Evolutionary conservation across 305 asterid species (phyloP), one percentile per base, ranked within the genome.

Genomic region (Striga hermonthica): DNA sequence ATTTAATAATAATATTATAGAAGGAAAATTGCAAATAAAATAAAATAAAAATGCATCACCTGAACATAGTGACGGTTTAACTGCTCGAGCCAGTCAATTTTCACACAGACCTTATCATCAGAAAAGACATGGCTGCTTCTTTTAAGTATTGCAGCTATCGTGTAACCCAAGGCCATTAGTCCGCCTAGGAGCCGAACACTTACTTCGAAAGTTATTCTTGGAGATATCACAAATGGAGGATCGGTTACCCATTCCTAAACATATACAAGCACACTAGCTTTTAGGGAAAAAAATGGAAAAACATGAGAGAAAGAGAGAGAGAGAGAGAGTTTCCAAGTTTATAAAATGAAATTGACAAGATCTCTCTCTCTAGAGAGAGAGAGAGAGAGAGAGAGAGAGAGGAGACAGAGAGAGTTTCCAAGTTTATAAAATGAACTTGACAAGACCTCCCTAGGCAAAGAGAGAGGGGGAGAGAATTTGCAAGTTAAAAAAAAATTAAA

Each of bases 131-230:
- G 98, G 85, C 99, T 89, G 72, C 79, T 94, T 91, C 99, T 78
- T 81, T 91, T 91, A 69, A 94, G 96, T 70, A 94, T 94, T 72
- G 98, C 79, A 15, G 97, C 99, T 76, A 94, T 94, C 56, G 98
- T 91, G 79, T 94, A 94, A 66, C 99, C 99, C 86, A 94, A 73
- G 59, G 99, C 98, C 99, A 94, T 94, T 72, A 94, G 73, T 43
- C 99, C 99, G 69, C 99, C 98, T 68, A 94, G 97, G 77, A 94
- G 99, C 66, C 96, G 85, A 52, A 94, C 99, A 65, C 97, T 85
- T 61, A 94, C 99, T 87, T 94, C 99, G 79, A 94, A 94, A 31
- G 96, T 91, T 75, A 94, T 94, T 83, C 99, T 94, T 67, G 99
- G 99, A 50, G 99, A 91, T 84, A 94, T 94, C 64, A 94, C 96